Conservation (phyloP, 345 rosid genomes). For the Bretschneidera sinensis region DNA sequence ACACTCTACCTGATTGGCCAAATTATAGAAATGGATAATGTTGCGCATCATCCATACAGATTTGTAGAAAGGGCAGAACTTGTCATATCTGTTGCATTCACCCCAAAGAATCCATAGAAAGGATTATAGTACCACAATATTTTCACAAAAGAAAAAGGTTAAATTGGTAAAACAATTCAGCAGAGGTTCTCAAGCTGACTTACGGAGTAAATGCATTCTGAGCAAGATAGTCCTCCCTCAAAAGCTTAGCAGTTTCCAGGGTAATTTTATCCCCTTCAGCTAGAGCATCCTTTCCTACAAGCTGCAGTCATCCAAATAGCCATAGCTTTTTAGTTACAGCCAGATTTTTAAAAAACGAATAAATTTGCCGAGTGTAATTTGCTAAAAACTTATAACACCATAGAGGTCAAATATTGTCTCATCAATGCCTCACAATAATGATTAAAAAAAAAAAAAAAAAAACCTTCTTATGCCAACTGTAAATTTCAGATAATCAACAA, state of each 20-base stretch:
- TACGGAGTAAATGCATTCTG: constrained; percentile 99
- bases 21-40: constrained; percentile 86
- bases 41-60: constrained; percentile 99
- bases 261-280: constrained; percentile 97
- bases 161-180: neutral
- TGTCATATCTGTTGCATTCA: constrained; percentile 67
- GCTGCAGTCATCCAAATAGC: constrained; percentile 44
- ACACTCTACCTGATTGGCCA: constrained; percentile 93
- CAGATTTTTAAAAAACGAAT: neutral
- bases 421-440: too few species aligned
- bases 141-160: neutral
- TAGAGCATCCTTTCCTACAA: constrained; percentile 98
- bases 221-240: constrained; percentile 99
- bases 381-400: neutral
- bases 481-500: too few species aligned
- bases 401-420: neutral
- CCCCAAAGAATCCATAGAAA: constrained; percentile 8
- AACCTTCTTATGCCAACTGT: too few species aligned
- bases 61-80: constrained; percentile 98
- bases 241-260: constrained; percentile 93
- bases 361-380: neutral
- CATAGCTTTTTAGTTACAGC: constrained; percentile 5
- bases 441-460: too few species aligned
- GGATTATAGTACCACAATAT: neutral
- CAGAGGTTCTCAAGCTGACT: constrained; percentile 16